These are phyloP conservation scores for Komagataella phaffii DNA, from an alignment of 805 yeast species.

Conservation along the genomic window DNA sequence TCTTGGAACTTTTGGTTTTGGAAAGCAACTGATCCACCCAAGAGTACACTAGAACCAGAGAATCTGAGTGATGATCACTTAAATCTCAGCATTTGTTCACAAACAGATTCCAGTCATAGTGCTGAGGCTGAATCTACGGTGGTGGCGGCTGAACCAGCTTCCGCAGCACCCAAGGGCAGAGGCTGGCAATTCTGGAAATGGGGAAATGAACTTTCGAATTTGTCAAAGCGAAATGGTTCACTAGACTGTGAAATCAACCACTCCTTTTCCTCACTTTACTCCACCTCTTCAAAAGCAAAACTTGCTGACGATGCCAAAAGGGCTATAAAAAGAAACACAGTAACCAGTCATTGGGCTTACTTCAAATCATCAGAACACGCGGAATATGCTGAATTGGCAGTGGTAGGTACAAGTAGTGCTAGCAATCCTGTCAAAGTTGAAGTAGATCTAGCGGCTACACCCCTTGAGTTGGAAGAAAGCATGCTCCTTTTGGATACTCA, in stretches of 20 bases:
- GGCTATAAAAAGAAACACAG: slow-evolving; percentile 9
- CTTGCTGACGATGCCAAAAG: slow-evolving; percentile 11
- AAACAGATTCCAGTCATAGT: neutral
- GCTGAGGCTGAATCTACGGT: neutral
- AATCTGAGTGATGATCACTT: neutral
- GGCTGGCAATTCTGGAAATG: slow-evolving; percentile 11
- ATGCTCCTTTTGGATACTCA: neutral
- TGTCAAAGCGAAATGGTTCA: neutral
- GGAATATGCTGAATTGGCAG: slow-evolving; percentile 12
- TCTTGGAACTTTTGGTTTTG: neutral
- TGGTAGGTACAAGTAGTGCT: slow-evolving; percentile 16
- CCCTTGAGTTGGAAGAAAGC: slow-evolving; percentile 14
- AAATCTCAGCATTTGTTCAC: neutral
- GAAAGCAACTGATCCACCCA: neutral
- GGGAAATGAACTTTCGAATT: neutral
- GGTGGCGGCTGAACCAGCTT: neutral
- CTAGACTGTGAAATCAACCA: neutral
- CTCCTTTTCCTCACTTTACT: slow-evolving; percentile 6
- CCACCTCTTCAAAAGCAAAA: slow-evolving; percentile 9
- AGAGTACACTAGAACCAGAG: neutral
- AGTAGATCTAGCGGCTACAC: slow-evolving; percentile 13
- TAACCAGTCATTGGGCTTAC: slow-evolving; percentile 17
- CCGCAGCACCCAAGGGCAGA: neutral
- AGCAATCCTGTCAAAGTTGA: slow-evolving; percentile 13
- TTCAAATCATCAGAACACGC: slow-evolving; percentile 1